A percentile compares a stretch with the other conserved stretches of the same genome.
These are phyloP conservation scores for Metschnikowia lunata DNA, from an alignment of 805 yeast genomes.

Conservation along the genomic window DNA sequence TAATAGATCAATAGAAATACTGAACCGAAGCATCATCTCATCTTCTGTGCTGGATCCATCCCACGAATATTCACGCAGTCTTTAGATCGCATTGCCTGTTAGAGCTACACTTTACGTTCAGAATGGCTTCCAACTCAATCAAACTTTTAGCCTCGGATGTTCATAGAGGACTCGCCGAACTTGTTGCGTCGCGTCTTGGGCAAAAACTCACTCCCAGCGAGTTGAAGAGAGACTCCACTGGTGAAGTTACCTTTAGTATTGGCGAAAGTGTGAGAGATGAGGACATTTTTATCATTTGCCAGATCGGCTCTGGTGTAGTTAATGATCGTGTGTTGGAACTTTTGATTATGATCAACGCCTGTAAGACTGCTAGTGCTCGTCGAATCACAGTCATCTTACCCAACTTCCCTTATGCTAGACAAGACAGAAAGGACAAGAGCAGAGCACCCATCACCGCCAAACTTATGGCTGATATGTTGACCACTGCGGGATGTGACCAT, in stretches of 20 bases:
- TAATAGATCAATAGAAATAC: no score
- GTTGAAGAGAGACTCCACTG: conserved; percentile 61
- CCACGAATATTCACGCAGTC: no score
- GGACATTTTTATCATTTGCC: conserved; percentile 74
- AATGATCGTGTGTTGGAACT: conserved; percentile 73
- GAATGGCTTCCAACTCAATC: conserved; percentile 72
- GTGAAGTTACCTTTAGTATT: conserved; percentile 71
- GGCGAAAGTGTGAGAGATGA: conserved; percentile 84
- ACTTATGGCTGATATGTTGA: conserved; percentile 74
- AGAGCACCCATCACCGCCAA: conserved; percentile 86
- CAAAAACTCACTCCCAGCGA: conserved; percentile 57
- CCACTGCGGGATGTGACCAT: conserved; percentile 83
- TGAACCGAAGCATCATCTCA: no score
- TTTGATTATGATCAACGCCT: conserved; percentile 75
- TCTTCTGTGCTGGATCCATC: no score
- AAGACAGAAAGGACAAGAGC: conserved; percentile 79
- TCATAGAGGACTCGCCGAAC: conserved; percentile 63
- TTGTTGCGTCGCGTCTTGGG: conserved; percentile 62
- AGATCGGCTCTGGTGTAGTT: conserved; percentile 71
- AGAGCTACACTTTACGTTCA: background rate
- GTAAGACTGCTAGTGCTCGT: conserved; percentile 78
- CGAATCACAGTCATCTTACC: conserved; percentile 81
- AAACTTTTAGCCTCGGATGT: conserved; percentile 65
- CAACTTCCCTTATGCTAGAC: conserved; percentile 84
- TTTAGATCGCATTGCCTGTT: no score